A percentile compares a stretch with the other conserved stretches of the same genome.
Conservation (phyloP, 345 rosid genomes). For the Hibiscus tridactylites region DNA sequence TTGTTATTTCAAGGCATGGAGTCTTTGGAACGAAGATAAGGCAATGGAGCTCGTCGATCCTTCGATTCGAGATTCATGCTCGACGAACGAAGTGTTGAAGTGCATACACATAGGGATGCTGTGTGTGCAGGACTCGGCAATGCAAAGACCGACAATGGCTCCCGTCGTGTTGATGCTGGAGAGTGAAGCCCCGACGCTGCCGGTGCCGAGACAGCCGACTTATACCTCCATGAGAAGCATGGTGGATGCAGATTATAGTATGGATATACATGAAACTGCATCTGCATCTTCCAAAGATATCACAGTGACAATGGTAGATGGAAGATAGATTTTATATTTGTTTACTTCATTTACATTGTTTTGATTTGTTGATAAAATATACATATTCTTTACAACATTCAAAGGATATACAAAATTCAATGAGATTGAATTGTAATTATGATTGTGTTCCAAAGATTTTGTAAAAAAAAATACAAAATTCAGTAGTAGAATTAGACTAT, state of each 20-base stretch:
- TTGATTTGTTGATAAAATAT: background rate
- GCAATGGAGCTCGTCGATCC: slow-evolving; percentile 57
- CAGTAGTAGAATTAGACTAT: too few species aligned
- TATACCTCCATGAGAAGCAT: slow-evolving; percentile 43
- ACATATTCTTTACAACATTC: background rate
- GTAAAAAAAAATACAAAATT: too few species aligned
- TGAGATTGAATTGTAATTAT: background rate
- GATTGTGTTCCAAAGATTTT: background rate
- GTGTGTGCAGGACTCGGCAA: slow-evolving; percentile 74
- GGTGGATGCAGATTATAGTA: slow-evolving; percentile 21
- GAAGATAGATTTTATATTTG: slow-evolving; percentile 29
- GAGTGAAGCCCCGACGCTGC: slow-evolving; percentile 48
- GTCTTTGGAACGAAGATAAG: slow-evolving; percentile 26
- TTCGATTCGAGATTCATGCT: slow-evolving; percentile 30
- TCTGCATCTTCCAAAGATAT: slow-evolving; percentile 41
- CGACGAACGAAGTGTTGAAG: slow-evolving; percentile 38
- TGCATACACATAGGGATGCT: slow-evolving; percentile 81
- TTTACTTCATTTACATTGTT: background rate
- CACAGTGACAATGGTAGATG: slow-evolving; percentile 41
- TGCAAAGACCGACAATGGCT: slow-evolving; percentile 62
- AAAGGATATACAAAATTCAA: background rate
- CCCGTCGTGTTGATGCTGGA: slow-evolving; percentile 55
- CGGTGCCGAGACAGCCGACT: slow-evolving; percentile 50
- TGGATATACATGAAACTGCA: slow-evolving; percentile 31
- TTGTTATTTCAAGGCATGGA: slow-evolving; percentile 5